Evolutionary conservation across 2,329 filamentous ascomycete genomes (phyloP).

Genomic region (Nigrospora sphaerica): DNA sequence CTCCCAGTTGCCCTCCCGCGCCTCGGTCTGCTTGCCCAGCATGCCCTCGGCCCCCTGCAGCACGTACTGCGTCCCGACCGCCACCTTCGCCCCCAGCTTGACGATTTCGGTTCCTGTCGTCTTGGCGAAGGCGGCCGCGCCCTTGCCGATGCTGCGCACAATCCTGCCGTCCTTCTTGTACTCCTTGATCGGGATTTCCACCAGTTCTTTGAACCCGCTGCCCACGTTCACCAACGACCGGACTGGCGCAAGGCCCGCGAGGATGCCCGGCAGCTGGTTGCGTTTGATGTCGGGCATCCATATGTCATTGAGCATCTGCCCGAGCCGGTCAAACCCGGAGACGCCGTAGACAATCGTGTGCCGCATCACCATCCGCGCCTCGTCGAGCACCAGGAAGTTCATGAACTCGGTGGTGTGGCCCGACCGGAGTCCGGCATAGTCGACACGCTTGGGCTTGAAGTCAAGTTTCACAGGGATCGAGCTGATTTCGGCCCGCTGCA

Average conservation of each 20-base stretch:
- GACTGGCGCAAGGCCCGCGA: conserved; percentile 86
- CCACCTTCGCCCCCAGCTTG: conserved; percentile 87
- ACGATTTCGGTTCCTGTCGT: conserved; percentile 94
- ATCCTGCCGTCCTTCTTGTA: conserved; percentile 92
- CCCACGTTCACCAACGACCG: conserved; percentile 87
- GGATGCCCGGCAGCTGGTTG: conserved; percentile 81
- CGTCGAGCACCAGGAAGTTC: conserved; percentile 94
- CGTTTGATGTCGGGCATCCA: conserved; percentile 91
- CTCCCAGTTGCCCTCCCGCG: conserved; percentile 39
- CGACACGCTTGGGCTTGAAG: conserved; percentile 97
- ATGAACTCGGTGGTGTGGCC: conserved; percentile 96
- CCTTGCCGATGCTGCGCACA: conserved; percentile 86
- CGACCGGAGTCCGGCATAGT: conserved; percentile 86
- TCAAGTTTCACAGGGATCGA: conserved; percentile 77
- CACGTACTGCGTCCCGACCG: conserved; percentile 89
- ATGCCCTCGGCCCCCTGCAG: conserved; percentile 83
- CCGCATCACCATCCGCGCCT: conserved; percentile 75
- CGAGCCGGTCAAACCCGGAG: conserved; percentile 81
- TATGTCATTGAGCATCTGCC: conserved; percentile 85
- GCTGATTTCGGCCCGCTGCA: conserved; percentile 84
- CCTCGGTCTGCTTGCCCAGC: conserved; percentile 41
- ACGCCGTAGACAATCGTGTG: conserved; percentile 92
- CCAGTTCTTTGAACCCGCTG: conserved; percentile 75
- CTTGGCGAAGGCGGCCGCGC: conserved; percentile 80
- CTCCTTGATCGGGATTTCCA: conserved; percentile 84